A percentile compares a stretch with the other conserved stretches of the same genome.
Conservation (phyloP, 371 early-diverging fungal genomes). For the Encephalitozoon cuniculi region DNA sequence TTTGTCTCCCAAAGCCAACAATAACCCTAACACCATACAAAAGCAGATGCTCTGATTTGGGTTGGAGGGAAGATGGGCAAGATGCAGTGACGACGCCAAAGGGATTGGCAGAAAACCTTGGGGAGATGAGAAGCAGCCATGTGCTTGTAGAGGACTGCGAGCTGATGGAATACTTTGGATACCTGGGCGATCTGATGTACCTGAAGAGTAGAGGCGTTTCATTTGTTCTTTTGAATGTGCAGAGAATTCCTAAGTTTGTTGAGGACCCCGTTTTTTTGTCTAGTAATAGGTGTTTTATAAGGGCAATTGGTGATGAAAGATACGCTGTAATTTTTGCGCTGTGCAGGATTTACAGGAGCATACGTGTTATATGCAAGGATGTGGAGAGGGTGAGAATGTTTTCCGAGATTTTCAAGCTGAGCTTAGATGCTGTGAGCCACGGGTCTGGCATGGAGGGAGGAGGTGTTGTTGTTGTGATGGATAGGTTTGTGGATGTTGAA, state of each 20-base stretch:
- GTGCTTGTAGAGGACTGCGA: constrained; percentile 16
- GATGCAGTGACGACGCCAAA: not conserved
- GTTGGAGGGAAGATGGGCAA: not conserved
- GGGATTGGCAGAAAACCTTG: not conserved
- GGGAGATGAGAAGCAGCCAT: not conserved
- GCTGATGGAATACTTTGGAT: constrained; percentile 18
- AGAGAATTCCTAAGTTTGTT: not conserved
- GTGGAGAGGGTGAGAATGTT: constrained; percentile 22
- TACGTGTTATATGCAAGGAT: constrained; percentile 8
- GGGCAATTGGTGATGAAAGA: not conserved
- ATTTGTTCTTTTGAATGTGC: not conserved
- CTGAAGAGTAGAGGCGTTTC: not conserved
- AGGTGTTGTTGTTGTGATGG: constrained; percentile 1
- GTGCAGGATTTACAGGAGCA: not conserved
- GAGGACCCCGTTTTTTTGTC: not conserved
- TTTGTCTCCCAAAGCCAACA: not conserved
- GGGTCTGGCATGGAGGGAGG: not conserved
- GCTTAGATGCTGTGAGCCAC: not conserved
- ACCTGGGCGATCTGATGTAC: not conserved
- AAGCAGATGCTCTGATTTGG: constrained; percentile 10
- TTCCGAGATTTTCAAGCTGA: constrained; percentile 22
- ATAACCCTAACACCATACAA: constrained; percentile 10
- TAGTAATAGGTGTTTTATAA: constrained; percentile 13
- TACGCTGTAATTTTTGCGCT: constrained; percentile 20
- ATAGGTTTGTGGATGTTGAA: not conserved